Conservation (phyloP, 2,329 filamentous ascomycete species). For the Arthrobotrys conoides region DNA sequence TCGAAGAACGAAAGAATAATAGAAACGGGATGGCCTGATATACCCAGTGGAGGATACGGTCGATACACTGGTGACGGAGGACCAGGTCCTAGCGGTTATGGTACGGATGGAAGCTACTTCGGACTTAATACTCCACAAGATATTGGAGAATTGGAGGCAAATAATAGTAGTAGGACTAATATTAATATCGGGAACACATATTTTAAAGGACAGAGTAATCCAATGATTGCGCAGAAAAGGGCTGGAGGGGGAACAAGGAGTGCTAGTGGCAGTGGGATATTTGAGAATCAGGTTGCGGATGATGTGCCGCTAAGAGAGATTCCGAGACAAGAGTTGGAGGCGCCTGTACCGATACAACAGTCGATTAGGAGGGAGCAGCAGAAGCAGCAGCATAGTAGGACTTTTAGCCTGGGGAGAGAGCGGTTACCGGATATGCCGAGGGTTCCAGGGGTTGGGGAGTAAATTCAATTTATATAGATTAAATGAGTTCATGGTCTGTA, state of each 20-base stretch:
- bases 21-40: background rate
- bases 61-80: background rate
- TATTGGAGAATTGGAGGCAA: slow-evolving; percentile 34
- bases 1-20: background rate
- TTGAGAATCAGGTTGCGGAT: slow-evolving; percentile 33
- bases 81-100: background rate
- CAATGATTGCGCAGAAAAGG: background rate
- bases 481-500: too few relatives aligned
- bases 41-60: background rate
- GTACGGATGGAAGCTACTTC: background rate
- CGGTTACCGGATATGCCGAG: slow-evolving; percentile 43
- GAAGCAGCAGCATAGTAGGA: slow-evolving; percentile 15
- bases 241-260: background rate
- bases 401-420: background rate
- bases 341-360: background rate
- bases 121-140: background rate
- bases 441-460: slow-evolving; percentile 21
- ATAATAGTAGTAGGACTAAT: background rate
- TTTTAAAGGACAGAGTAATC: slow-evolving; percentile 2
- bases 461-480: background rate
- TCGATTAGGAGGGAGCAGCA: background rate
- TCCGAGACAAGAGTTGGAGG: slow-evolving; percentile 46
- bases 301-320: slow-evolving; percentile 24
- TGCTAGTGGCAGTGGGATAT: slow-evolving; percentile 5
- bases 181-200: background rate